Percentiles rank a stretch among this genome's conserved stretches.
phyloP scores from a whole-genome alignment of 495 filamentous ascomycete genomes.

The Hypoxylon crocopeplum region DNA sequence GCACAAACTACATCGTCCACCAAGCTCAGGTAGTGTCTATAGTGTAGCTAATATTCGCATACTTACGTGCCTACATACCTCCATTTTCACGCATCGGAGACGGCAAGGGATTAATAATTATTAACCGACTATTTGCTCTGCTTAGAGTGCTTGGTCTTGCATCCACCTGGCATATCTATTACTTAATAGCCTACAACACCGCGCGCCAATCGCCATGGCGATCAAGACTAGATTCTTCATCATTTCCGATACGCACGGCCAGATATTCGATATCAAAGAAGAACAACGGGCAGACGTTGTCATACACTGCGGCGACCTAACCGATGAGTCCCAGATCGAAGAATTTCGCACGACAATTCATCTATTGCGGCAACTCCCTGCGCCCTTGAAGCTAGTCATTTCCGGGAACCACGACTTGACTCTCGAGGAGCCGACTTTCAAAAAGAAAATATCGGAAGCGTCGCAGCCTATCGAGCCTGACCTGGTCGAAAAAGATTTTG shows the following conservation, averaged over 20 bases:
- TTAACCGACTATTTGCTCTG: too few species aligned
- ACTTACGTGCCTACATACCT: too few species aligned
- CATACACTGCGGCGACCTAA: slow-evolving; percentile 79
- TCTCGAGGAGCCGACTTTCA: slow-evolving; percentile 61
- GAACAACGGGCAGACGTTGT: slow-evolving; percentile 61
- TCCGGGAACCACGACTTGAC: slow-evolving; percentile 83
- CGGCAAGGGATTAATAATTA: too few species aligned
- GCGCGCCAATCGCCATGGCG: too few species aligned
- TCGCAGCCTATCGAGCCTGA: slow-evolving; percentile 13
- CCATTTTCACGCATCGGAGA: too few species aligned
- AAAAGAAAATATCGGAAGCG: slow-evolving; percentile 17
- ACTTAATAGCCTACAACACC: too few species aligned
- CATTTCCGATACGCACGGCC: slow-evolving; percentile 69
- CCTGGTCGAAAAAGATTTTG: slow-evolving; percentile 29
- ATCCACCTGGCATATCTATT: too few species aligned
- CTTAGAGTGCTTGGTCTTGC: too few species aligned
- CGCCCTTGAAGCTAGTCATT: slow-evolving; percentile 79
- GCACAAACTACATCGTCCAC: too few species aligned
- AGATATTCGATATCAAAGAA: slow-evolving; percentile 1
- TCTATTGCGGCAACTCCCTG: slow-evolving; percentile 62
- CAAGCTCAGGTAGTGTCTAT: too few species aligned
- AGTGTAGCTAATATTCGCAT: too few species aligned
- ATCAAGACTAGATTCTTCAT: slow-evolving; percentile 57
- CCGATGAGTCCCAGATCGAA: slow-evolving; percentile 61
- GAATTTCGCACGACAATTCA: slow-evolving; percentile 61